Evolutionary conservation across 2,329 filamentous ascomycete genomes (phyloP), one percentile per base, ranked within the genome.

Genomic region (Colletotrichum navitas): DNA sequence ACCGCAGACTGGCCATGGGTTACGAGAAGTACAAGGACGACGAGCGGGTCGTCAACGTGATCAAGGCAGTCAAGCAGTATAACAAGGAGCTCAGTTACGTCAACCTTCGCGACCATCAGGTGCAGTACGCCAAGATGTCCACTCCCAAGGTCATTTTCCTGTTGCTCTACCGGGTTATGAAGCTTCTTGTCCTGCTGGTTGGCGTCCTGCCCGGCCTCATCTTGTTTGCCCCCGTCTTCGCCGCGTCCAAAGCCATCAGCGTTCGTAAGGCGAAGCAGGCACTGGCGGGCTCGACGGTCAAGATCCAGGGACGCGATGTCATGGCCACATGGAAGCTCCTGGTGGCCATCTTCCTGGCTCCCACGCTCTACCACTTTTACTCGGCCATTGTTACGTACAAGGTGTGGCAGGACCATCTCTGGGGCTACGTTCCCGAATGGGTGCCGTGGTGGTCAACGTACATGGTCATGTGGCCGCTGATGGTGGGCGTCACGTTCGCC

Each of bases 241-340:
- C 95, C 52, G 91, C 91, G 12, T 93, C 94, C 52, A 97, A 95
- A 80, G 83, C 92, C 68, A 95, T 97, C 78, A 96, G 93, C 68
- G 89, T 89, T 68, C 90, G 90, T 76, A 97, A 97, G 83, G 94
- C 94, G 12, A 91, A 90, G 77, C 92, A 94, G 81, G 94, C 94
- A 2, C 85, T 97, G 70, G 94, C 94, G 21, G 94, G 92, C 18
- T 97, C 93, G 7, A 92, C 92, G 1, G 94, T 97, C 80, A 97
- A 97, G 83, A 90, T 97, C 68, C 91, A 94, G 79, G 94, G 93
- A 29, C 90, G 91, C 71, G 94, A 97, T 80, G 94, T 97, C 65
- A 94, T 97, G 86, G 94, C 94, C 0, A 97, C 94, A 0, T 97
- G 94, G 94, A 97, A 97, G 81, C 89, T 97, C 24, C 87, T 97